Conservation (phyloP, 129 eudicot species). For the Centella asiatica region DNA sequence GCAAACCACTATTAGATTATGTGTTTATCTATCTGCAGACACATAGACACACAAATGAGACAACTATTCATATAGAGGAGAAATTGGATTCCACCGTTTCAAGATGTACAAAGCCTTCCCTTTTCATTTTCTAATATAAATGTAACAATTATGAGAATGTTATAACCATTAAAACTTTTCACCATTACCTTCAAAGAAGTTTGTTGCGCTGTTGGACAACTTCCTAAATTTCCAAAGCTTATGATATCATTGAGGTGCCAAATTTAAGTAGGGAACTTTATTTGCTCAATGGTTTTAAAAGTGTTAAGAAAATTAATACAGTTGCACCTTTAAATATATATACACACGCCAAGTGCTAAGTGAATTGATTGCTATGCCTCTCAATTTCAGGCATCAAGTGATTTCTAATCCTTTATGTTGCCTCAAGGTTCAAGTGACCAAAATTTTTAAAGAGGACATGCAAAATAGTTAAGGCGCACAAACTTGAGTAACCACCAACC, state of each 20-base stretch:
- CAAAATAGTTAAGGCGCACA: neutral
- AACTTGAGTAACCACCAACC: constrained; percentile 39
- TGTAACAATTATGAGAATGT: neutral
- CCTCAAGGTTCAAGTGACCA: no score
- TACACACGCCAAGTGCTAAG: no score
- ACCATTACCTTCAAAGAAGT: no score
- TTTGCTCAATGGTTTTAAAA: neutral
- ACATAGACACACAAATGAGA: neutral
- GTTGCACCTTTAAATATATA: no score
- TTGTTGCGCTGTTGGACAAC: neutral
- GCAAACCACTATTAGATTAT: neutral
- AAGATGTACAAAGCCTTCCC: neutral
- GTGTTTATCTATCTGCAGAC: neutral
- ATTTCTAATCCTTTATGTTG: no score
- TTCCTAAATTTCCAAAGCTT: neutral
- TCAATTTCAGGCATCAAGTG: no score
- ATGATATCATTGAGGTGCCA: neutral
- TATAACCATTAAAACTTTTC: no score
- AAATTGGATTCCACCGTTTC: neutral
- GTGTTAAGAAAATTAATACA: no score
- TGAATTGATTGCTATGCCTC: no score
- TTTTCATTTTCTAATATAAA: no score
- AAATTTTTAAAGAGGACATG: neutral
- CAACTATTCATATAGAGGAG: neutral
- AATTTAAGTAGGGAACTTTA: neutral